phyloP scores from a whole-genome alignment of 2,329 filamentous ascomycete genomes.

The Diaporthe ilicicola region DNA sequence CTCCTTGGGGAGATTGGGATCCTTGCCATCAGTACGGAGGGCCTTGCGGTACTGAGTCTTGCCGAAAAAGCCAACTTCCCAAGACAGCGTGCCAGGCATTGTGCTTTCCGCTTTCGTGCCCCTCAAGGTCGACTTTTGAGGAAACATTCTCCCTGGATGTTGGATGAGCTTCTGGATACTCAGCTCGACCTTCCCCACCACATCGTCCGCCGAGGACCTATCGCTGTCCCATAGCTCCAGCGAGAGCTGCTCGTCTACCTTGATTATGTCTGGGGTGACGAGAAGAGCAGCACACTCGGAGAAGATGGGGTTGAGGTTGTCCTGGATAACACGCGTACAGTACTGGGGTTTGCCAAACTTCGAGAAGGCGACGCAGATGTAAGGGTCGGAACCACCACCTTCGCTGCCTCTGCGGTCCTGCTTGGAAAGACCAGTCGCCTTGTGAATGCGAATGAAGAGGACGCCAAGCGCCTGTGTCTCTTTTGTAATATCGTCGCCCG shows the following conservation, averaged over 20 bases:
- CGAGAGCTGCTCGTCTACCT: constrained; percentile 90
- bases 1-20: constrained; percentile 76
- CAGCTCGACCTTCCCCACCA: constrained; percentile 93
- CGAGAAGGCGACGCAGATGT: constrained; percentile 93
- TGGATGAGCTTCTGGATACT: constrained; percentile 96
- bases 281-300: constrained; percentile 87
- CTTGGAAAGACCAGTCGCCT: constrained; percentile 87
- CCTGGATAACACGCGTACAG: constrained; percentile 94
- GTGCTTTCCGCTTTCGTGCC: constrained; percentile 84
- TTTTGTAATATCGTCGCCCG: constrained; percentile 91
- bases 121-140: constrained; percentile 82
- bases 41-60: constrained; percentile 89
- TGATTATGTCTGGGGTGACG: constrained; percentile 89
- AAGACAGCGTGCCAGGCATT: constrained; percentile 94
- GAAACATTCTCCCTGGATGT: constrained; percentile 91
- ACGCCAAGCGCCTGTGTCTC: constrained; percentile 86
- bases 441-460: constrained; percentile 92
- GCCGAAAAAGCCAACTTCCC: constrained; percentile 95
- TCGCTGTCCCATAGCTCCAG: constrained; percentile 98
- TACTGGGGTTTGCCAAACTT: constrained; percentile 99
- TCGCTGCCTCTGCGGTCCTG: constrained; percentile 85
- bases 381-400: constrained; percentile 91
- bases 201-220: constrained; percentile 88
- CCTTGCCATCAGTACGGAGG: constrained; percentile 86
- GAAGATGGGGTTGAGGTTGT: constrained; percentile 92